Percentiles rank a stretch among this genome's conserved stretches.
phyloP scores from a whole-genome alignment of 2,329 filamentous ascomycete genomes.

The Hypoxylon sp. region DNA sequence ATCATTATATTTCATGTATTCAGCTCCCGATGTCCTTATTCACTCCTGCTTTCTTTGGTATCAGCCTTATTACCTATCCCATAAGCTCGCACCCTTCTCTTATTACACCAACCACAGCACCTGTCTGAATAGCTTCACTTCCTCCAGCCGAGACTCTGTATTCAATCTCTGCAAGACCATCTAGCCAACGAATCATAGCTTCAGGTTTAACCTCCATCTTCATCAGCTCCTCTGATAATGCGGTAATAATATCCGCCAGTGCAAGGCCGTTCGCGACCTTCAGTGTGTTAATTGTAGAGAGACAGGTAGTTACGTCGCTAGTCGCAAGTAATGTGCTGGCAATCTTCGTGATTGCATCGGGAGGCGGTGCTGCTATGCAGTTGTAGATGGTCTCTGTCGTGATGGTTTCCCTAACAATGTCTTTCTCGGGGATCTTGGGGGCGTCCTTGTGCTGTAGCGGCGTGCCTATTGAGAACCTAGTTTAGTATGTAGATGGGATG shows the following conservation, averaged over 20 bases:
- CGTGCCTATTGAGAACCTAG: constrained; percentile 65
- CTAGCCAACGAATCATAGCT: constrained; percentile 91
- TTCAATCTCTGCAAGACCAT: constrained; percentile 92
- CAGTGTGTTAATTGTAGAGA: constrained; percentile 88
- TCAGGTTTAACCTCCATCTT: constrained; percentile 87
- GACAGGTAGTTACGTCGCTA: constrained; percentile 88
- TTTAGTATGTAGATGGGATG: constrained; percentile 23
- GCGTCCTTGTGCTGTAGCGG: constrained; percentile 74
- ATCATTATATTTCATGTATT: not conserved
- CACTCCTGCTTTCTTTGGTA: not conserved
- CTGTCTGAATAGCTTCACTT: constrained; percentile 90
- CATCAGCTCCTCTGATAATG: constrained; percentile 84
- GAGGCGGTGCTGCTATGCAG: constrained; percentile 95
- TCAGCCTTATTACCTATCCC: constrained; percentile 43
- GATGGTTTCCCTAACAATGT: constrained; percentile 80
- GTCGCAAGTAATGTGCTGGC: constrained; percentile 86
- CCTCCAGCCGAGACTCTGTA: constrained; percentile 90
- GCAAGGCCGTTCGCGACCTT: constrained; percentile 90
- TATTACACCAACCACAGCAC: constrained; percentile 90
- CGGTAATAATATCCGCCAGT: constrained; percentile 92
- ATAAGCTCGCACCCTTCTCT: constrained; percentile 86
- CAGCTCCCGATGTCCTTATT: not conserved
- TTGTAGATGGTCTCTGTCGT: constrained; percentile 97
- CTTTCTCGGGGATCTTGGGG: constrained; percentile 72
- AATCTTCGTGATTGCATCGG: constrained; percentile 88